Evolutionary conservation across 441 rosid genomes (phyloP), one percentile per base, ranked within the genome.

Genomic region (Pelargonium australe): DNA sequence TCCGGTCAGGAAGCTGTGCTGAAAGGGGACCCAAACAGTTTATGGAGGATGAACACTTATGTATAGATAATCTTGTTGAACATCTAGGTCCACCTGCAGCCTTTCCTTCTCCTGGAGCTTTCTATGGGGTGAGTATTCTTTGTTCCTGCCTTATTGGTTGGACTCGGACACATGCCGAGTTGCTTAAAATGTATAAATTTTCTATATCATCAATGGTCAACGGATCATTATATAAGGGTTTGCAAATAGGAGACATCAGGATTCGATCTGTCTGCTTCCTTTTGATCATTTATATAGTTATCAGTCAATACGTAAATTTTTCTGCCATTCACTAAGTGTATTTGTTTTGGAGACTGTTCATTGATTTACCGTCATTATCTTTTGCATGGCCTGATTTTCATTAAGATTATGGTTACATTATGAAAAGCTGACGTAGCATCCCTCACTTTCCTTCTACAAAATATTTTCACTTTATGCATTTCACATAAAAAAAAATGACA

Each of bases 1-100:
- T 88, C 51, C 85, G 89, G 44, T 85, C 88, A 13, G 86, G 86
- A 49, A 83, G 84, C 63, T 79, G 62, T 71, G 80, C 84, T 69
- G 77, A 71, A 19, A 80, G 77, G n/a, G 86, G 86, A 43, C 78
- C 78, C 1, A 77, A 84, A 67, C 77, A 65, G 34, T 69, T 53
- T 69, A 80, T 83, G 86, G 84, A 83, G 79, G 86, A 83, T 71
- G 84, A 80, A 53, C 86, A 83, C 60, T 41, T 83, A 70, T 14
- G 69, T 8, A 57, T 80, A 4, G 92, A 87, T 65, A 85, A 87
- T 78, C 75, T 87, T 41, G 78, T 84, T 34, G 66, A 79, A 8
- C 81, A 81, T 65, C 62, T 84, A 68, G 82, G 83, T 16, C 72
- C 78, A 40, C 76, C 68, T 12, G 77, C 68, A 40, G 77, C 70